Evolutionary conservation across 805 yeast genomes (phyloP).

Genomic region (Lipomyces mesembrius): DNA sequence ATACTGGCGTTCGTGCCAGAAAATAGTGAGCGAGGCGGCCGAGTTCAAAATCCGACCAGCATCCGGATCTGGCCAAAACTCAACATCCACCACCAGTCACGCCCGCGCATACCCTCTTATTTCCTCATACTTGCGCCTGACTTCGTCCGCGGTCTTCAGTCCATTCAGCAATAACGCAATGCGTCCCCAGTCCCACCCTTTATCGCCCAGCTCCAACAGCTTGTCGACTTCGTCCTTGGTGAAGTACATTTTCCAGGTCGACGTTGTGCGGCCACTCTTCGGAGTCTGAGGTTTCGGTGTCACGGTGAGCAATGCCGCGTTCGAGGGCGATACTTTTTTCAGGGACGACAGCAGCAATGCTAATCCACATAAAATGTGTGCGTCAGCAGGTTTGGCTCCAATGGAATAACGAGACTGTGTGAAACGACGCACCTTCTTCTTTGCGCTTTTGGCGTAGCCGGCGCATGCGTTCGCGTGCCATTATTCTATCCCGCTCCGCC

Average conservation of each 20-base stretch:
- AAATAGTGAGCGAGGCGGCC: background rate
- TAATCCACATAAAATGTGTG: background rate
- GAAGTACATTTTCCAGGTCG: constrained; percentile 32
- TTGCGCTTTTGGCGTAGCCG: constrained; percentile 30
- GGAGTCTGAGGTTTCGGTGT: background rate
- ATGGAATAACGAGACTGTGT: too few species aligned
- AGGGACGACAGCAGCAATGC: constrained; percentile 25
- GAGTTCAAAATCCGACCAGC: background rate
- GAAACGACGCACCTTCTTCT: constrained; percentile 24
- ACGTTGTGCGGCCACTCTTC: constrained; percentile 15
- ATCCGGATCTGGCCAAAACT: background rate
- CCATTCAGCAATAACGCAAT: constrained; percentile 32
- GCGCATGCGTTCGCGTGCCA: constrained; percentile 37
- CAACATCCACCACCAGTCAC: background rate
- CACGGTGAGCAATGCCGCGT: constrained; percentile 14
- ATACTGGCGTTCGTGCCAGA: too few species aligned
- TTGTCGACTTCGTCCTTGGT: constrained; percentile 22
- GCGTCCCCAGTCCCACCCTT: constrained; percentile 32
- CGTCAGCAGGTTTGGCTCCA: background rate
- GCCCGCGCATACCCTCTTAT: constrained; percentile 24
- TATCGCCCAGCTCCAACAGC: constrained; percentile 25
- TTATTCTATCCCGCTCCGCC: constrained; percentile 28
- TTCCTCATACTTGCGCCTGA: constrained; percentile 29
- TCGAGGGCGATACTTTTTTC: constrained; percentile 22
- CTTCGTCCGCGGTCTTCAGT: constrained; percentile 30